phyloP scores from a whole-genome alignment of 2,329 filamentous ascomycete species.

The Chaetomiaceae sp. region DNA sequence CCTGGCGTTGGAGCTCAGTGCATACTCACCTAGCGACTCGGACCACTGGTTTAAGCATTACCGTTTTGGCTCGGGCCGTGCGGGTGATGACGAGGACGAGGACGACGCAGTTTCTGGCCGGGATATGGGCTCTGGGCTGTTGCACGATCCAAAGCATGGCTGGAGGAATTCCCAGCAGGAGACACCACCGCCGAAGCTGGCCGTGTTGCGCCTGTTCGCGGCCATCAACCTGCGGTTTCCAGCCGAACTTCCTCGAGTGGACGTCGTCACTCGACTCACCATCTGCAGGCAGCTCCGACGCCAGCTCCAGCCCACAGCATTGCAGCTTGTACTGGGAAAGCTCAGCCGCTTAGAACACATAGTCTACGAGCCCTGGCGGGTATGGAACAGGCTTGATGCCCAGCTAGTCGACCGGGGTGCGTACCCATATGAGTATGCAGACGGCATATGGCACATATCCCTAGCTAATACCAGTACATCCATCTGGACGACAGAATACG shows the following conservation, averaged over 20 bases:
- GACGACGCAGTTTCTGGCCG: background rate
- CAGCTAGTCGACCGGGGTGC: no score
- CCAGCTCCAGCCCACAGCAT: background rate
- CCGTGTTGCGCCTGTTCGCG: background rate
- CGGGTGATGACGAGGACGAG: background rate
- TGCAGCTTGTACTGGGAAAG: background rate
- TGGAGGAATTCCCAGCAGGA: background rate
- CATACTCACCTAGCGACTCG: background rate
- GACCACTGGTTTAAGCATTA: background rate
- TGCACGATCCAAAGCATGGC: background rate
- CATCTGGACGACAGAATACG: background rate
- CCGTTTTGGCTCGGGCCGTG: background rate
- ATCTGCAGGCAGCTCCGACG: background rate
- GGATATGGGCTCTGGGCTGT: background rate
- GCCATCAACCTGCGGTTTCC: background rate
- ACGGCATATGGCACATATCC: no score
- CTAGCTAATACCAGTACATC: no score
- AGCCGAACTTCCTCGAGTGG: background rate
- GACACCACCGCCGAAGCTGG: background rate
- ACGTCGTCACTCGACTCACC: background rate
- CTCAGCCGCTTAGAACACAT: background rate
- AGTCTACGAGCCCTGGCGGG: background rate
- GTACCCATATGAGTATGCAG: no score
- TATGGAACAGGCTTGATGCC: background rate
- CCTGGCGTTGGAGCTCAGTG: constrained; percentile 1